phyloP scores from a whole-genome alignment of 1,284 basidiomycete species.

The Bjerkandera adusta region DNA sequence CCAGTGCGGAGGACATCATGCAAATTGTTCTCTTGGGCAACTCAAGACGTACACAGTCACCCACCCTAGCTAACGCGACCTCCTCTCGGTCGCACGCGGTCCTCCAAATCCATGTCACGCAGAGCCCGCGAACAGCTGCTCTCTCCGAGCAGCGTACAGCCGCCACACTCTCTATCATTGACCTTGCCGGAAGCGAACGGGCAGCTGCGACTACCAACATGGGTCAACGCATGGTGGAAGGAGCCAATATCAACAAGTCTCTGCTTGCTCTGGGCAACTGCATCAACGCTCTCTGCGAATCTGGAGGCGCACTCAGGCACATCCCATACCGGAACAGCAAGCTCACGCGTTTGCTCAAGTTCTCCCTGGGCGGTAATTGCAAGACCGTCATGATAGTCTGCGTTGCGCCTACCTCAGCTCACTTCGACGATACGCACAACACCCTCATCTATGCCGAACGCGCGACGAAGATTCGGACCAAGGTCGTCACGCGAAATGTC shows the following conservation, averaged over 20 bases:
- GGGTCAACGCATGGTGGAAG: slow-evolving; percentile 97
- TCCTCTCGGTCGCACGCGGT: slow-evolving; percentile 97
- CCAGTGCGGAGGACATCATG: slow-evolving; percentile 88
- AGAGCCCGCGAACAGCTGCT: slow-evolving; percentile 79
- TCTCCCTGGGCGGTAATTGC: slow-evolving; percentile 96
- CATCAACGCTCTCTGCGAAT: slow-evolving; percentile 95
- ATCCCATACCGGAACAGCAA: slow-evolving; percentile 97
- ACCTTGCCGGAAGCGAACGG: slow-evolving; percentile 93
- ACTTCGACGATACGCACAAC: slow-evolving; percentile 98
- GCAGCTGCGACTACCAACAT: slow-evolving; percentile 94
- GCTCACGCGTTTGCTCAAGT: slow-evolving; percentile 92
- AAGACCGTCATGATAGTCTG: slow-evolving; percentile 99
- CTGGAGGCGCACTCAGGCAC: slow-evolving; percentile 79
- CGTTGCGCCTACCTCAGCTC: slow-evolving; percentile 88
- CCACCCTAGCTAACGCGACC: slow-evolving; percentile 92
- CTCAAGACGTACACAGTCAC: slow-evolving; percentile 83
- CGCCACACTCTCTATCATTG: slow-evolving; percentile 93
- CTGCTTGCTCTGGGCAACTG: slow-evolving; percentile 93
- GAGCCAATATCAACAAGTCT: slow-evolving; percentile 97
- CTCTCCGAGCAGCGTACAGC: slow-evolving; percentile 79
- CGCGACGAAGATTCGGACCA: slow-evolving; percentile 96
- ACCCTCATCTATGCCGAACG: slow-evolving; percentile 95
- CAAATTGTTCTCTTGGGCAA: slow-evolving; percentile 89
- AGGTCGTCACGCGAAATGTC: slow-evolving; percentile 88
- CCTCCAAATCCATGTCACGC: slow-evolving; percentile 88